Conservation (phyloP, 371 early-diverging fungal species). For the Parasitella parasitica region DNA sequence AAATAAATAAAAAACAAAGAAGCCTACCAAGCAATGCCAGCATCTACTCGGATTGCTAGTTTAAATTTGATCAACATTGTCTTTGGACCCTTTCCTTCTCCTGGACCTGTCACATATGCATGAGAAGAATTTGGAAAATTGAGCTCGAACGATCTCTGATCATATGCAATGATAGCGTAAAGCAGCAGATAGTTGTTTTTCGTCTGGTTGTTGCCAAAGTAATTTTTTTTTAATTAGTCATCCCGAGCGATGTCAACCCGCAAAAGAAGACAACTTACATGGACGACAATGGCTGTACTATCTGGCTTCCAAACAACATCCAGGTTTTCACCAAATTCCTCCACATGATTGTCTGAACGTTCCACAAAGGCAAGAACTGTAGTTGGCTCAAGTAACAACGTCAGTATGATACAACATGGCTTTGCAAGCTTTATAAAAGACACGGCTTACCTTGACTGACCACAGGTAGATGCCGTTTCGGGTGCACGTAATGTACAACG, state of each 20-base stretch:
- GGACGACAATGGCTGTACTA: conserved; percentile 35
- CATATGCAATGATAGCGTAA: conserved; percentile 45
- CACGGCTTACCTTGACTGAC: conserved; percentile 48
- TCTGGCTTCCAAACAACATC: conserved; percentile 50
- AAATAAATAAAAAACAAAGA: too few relatives aligned
- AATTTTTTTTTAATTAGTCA: too few relatives aligned
- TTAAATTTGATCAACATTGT: conserved; percentile 47
- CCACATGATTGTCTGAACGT: conserved; percentile 45
- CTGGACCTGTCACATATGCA: conserved; percentile 47
- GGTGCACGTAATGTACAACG: conserved; percentile 46
- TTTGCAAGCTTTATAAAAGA: neutral
- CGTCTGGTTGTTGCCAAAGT: too few relatives aligned
- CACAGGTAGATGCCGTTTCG: conserved; percentile 41
- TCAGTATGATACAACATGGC: neutral
- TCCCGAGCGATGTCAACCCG: too few relatives aligned
- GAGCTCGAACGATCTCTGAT: conserved; percentile 44
- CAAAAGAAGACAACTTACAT: too few relatives aligned
- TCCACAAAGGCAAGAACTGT: conserved; percentile 46
- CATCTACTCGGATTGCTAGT: conserved; percentile 49
- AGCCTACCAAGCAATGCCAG: conserved; percentile 48
- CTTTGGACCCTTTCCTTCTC: conserved; percentile 46
- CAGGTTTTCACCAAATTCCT: conserved; percentile 49
- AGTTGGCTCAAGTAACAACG: conserved; percentile 28
- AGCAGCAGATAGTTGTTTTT: conserved; percentile 43
- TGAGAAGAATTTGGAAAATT: conserved; percentile 43